Percentiles rank a stretch among this genome's conserved stretches.
These are phyloP conservation scores for Microstegium vimineum DNA, from an alignment of 176 grass and related monocot genomes.

Conservation along the genomic window DNA sequence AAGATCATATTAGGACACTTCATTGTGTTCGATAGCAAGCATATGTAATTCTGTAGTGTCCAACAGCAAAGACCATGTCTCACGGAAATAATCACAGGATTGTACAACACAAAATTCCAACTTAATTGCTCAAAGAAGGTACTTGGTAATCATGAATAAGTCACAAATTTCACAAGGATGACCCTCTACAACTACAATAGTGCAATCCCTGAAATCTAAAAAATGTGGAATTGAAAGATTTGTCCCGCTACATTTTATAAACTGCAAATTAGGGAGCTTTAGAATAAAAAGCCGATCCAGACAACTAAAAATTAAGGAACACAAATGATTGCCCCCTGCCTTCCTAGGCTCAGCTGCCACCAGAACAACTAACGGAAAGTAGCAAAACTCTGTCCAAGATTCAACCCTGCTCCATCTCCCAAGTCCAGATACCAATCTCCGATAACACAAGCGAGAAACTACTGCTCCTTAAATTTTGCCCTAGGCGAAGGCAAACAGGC, in stretches of 20 bases:
- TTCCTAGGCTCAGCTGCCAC: background rate
- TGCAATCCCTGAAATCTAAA: background rate
- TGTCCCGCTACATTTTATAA: background rate
- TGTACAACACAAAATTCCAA: background rate
- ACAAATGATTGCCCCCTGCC: background rate
- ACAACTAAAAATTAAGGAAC: background rate
- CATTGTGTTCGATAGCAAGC: background rate
- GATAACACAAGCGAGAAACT: background rate
- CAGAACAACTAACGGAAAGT: slow-evolving; percentile 3
- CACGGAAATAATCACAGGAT: background rate
- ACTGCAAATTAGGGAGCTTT: background rate
- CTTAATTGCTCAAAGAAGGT: background rate
- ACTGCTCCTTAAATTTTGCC: background rate
- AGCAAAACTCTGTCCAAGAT: background rate
- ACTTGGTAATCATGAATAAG: background rate
- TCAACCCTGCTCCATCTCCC: background rate
- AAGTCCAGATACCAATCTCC: background rate
- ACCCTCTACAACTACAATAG: background rate
- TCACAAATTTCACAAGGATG: background rate
- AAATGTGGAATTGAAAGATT: background rate
- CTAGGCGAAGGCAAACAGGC: background rate
- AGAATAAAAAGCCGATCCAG: background rate
- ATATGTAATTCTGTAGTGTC: background rate
- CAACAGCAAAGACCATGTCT: background rate
- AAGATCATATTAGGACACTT: background rate